Percentiles rank a stretch among this genome's conserved stretches.
These are phyloP conservation scores for Kockovaella imperatae DNA, from an alignment of 768 basidiomycete genomes.

Conservation along the genomic window DNA sequence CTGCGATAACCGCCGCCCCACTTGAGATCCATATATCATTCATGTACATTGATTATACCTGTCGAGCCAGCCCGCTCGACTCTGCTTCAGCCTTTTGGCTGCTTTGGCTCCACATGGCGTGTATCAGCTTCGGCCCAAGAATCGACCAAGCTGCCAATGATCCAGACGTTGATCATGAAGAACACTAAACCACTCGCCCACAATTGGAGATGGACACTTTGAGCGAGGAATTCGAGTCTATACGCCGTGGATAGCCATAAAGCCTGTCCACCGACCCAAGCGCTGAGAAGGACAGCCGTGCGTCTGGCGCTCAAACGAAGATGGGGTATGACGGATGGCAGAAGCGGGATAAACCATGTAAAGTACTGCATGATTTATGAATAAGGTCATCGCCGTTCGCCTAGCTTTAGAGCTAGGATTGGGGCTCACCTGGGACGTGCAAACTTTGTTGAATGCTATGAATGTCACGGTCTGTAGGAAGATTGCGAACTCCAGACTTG, in stretches of 20 bases:
- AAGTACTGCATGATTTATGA: slow-evolving; percentile 76
- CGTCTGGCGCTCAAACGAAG: slow-evolving; percentile 52
- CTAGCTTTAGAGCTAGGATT: background rate
- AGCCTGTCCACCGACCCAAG: slow-evolving; percentile 66
- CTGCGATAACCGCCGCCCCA: no score
- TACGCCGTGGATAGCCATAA: slow-evolving; percentile 90
- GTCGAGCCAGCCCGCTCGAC: no score
- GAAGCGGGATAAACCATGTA: slow-evolving; percentile 85
- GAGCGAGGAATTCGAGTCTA: slow-evolving; percentile 75
- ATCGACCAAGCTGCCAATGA: no score
- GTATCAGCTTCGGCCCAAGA: no score
- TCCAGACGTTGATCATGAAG: slow-evolving; percentile 69
- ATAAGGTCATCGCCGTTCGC: no score
- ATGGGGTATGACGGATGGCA: slow-evolving; percentile 70
- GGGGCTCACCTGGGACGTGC: slow-evolving; percentile 76
- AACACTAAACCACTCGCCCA: slow-evolving; percentile 75
- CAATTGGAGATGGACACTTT: slow-evolving; percentile 62
- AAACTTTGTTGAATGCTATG: slow-evolving; percentile 97
- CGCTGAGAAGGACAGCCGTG: slow-evolving; percentile 47
- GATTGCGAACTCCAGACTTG: slow-evolving; percentile 67
- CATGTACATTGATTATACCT: no score
- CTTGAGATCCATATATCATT: no score
- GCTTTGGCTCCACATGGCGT: no score
- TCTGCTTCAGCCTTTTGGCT: no score
- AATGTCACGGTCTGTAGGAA: slow-evolving; percentile 85